These are phyloP conservation scores for Suillus subluteus DNA, from an alignment of 768 basidiomycete species.

Conservation along the genomic window DNA sequence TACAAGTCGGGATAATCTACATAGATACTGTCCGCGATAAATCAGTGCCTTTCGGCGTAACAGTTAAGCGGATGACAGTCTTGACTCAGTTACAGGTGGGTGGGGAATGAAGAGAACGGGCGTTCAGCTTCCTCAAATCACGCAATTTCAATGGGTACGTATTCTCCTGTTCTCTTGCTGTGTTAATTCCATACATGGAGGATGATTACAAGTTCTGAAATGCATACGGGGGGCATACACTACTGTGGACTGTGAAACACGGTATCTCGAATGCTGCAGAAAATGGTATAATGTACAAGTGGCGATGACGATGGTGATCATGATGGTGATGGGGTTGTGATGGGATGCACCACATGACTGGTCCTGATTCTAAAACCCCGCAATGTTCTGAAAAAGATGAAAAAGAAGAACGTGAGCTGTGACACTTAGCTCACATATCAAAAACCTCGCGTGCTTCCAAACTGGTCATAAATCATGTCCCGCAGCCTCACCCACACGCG, in stretches of 20 bases:
- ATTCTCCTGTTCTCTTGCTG: not conserved
- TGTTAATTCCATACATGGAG: slow-evolving; percentile 3
- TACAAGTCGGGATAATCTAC: no score
- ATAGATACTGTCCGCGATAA: no score
- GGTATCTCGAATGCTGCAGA: slow-evolving; percentile 8
- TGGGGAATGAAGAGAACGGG: not conserved
- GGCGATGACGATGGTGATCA: not conserved
- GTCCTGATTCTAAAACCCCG: not conserved
- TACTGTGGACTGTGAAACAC: slow-evolving; percentile 5
- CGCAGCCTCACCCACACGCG: slow-evolving; percentile 33
- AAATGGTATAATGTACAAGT: slow-evolving; percentile 8
- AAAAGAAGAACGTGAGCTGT: not conserved
- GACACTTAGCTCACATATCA: not conserved
- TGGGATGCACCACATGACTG: not conserved
- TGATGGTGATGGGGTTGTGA: not conserved
- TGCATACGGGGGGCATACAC: slow-evolving; percentile 1
- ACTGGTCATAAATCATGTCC: slow-evolving; percentile 33
- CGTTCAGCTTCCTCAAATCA: not conserved
- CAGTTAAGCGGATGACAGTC: no score
- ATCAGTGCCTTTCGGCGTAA: no score
- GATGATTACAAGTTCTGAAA: slow-evolving; percentile 4
- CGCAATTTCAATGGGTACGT: not conserved
- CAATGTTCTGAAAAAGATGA: slow-evolving; percentile 6
- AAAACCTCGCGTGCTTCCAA: slow-evolving; percentile 17
- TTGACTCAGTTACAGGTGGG: no score